Base-by-base conservation (phyloP, 1,284 basidiomycete genomes). In the Cyathus pygmaeus region DNA sequence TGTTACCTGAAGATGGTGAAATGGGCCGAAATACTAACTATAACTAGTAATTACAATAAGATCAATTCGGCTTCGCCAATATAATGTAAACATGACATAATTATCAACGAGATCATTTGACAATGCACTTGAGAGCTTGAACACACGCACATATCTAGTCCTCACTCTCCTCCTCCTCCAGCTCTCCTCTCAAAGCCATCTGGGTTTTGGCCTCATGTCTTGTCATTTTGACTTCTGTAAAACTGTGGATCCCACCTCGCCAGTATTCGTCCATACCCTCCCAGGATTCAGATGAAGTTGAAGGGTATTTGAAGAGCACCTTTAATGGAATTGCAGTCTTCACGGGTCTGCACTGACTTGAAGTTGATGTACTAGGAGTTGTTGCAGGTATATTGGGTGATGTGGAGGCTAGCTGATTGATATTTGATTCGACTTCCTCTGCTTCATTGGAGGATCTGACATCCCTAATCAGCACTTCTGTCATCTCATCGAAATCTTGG, bases 221-320 rank as follows among this genome's bases (percentile, higher is more conserved):
- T 13, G 19, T 9, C 4, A 36, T 21, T 29, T 53, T 29, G 17
- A 29, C 15, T 13, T 53, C 39, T 19, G 17, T 36, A 4, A 53
- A 21, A 30, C 9, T 53, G 10, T 21, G 24, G 4, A 53, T 21
- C 4, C 24, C 31, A 53, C 51, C 26, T 21, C 21, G 30, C 51
- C 51, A 53, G 27, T 53, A 53, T 21, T 53, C 24, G 23, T 53
- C 51, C 7, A 53, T 31, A 21, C 51, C 51, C 30, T 53, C 51
- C 51, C 26, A 53, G 10, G 19, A 29, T 7, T 51, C 49, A 9
- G 19, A 10, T 26, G 23, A 17, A 51, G 15, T 15, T 6, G 49
- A 19, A 26, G 49, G 49, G 27, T 51, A 51, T 30, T 27, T 19
- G 49, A 51, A 51, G 49, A 51, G 49, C n/a, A 19, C 49, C n/a